A percentile compares a stretch with the other conserved stretches of the same genome.
Evolutionary conservation across 2,329 filamentous ascomycete species (phyloP).

Genomic region (Aureobasidium musti): DNA sequence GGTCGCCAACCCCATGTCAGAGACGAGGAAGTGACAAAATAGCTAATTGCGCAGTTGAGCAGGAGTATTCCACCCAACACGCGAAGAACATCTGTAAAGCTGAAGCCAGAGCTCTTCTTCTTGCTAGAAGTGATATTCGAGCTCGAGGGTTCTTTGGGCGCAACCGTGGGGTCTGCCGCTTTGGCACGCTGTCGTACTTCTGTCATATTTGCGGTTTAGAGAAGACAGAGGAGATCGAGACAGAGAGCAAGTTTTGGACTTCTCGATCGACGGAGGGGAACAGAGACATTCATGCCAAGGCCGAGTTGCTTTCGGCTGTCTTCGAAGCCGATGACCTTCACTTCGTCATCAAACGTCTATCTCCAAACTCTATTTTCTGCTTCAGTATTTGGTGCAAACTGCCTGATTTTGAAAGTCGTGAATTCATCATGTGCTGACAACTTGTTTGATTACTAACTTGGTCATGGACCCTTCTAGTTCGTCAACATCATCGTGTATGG

Average conservation of each 20-base stretch:
- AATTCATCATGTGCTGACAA: no score
- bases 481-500: background rate
- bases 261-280: background rate
- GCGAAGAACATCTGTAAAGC: slow-evolving; percentile 39
- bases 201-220: background rate
- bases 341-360: slow-evolving; percentile 26
- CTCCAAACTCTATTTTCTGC: slow-evolving; percentile 10
- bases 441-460: no score
- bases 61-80: slow-evolving; percentile 42
- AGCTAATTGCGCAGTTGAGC: slow-evolving; percentile 43
- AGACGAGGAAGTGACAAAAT: slow-evolving; percentile 50
- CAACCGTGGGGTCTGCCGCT: slow-evolving; percentile 10
- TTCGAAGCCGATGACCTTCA: background rate
- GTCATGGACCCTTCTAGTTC: background rate
- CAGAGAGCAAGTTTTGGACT: background rate
- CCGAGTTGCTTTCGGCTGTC: slow-evolving; percentile 26
- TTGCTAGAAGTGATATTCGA: background rate
- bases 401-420: no score
- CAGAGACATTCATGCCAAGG: slow-evolving; percentile 2
- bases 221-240: background rate
- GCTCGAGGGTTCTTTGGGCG: background rate
- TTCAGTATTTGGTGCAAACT: background rate
- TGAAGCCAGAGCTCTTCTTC: slow-evolving; percentile 10
- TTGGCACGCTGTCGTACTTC: slow-evolving; percentile 23
- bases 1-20: slow-evolving; percentile 68